Base-by-base conservation (phyloP, 495 filamentous ascomycete genomes). In the Podospora appendiculata region DNA sequence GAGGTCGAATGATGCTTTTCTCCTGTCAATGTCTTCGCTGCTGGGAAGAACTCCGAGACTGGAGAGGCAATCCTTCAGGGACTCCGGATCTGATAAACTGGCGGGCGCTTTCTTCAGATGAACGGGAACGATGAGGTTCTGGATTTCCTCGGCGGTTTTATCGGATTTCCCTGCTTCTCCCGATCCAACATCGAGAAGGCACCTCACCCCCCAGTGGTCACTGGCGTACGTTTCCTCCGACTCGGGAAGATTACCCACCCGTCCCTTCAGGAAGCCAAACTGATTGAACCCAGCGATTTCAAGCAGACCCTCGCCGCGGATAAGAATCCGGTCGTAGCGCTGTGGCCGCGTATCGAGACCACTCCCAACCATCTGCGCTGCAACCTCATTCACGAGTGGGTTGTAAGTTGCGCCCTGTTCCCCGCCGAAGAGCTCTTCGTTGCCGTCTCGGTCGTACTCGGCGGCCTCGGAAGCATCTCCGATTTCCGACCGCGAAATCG, bases 401-500 rank as follows among this genome's bases (percentile, higher is more conserved):
- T 83, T 74, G 55, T 76, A 84, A 0, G 81, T 84, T 0, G 78
- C 74, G 6, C 79, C 79, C 45, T 77, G 67, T 56, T 82, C 80
- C 7, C 78, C 80, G 16, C 73, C 69, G 39, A 64, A 63, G 2
- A 68, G 34, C 34, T 53, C 58, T 5, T 58, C 56, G n/a, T 45
- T 50, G 14, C 53, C 46, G 7, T 49, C 47, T 36, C 48, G 54
- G 39, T 61, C 56, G 11, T 67, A 58, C 13, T 58, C 44, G n/a
- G 13, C 44, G n/a, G 13, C 5, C 36, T 38, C 36, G 10, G 13
- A 11, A 16, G 6, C 10, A 19, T 13, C 11, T 19, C 66, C 59
- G 19, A 54, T 52, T 36, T 61, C 59, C 16, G 72, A 56, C n/a
- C 66, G 55, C n/a, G 64, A 53, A 9, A 62, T 64, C 8, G 51